These are phyloP conservation scores for Polygonum aviculare DNA, from an alignment of 148 eudicot genomes.

Conservation along the genomic window DNA sequence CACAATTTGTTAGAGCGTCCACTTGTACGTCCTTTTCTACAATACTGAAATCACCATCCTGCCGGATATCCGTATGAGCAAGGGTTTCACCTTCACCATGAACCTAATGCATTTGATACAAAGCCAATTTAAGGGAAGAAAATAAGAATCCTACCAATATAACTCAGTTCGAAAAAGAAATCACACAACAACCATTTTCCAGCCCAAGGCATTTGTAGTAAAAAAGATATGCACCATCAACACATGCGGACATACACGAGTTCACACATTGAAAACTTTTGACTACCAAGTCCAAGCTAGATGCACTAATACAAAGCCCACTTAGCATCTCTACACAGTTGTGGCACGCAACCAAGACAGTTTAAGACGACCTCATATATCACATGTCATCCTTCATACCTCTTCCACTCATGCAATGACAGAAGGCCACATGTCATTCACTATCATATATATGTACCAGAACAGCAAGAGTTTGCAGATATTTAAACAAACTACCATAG, in stretches of 20 bases:
- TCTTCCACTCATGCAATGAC: not conserved
- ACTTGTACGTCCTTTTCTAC: conserved; percentile 11
- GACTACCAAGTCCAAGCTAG: not conserved
- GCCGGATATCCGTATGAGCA: conserved; percentile 7
- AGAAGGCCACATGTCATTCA: not conserved
- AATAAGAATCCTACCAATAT: not conserved
- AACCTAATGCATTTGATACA: not conserved
- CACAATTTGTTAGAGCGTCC: conserved; percentile 11
- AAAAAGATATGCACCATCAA: not conserved
- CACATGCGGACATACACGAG: not conserved
- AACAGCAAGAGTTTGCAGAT: too few species aligned
- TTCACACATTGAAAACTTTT: not conserved
- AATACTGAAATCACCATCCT: conserved; percentile 9
- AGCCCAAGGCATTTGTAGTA: not conserved
- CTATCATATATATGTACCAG: not conserved
- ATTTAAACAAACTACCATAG: too few species aligned
- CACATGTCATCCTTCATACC: not conserved
- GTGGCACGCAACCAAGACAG: not conserved
- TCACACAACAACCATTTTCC: not conserved
- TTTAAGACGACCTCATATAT: not conserved
- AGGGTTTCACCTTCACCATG: conserved; percentile 18
- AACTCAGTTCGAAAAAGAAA: not conserved
- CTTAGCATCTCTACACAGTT: not conserved
- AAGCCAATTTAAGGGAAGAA: not conserved
- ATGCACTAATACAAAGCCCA: not conserved